Percentiles rank a stretch among this genome's conserved stretches.
phyloP scores from a whole-genome alignment of 2,329 filamentous ascomycete genomes.

The Talaromyces verruculosus region DNA sequence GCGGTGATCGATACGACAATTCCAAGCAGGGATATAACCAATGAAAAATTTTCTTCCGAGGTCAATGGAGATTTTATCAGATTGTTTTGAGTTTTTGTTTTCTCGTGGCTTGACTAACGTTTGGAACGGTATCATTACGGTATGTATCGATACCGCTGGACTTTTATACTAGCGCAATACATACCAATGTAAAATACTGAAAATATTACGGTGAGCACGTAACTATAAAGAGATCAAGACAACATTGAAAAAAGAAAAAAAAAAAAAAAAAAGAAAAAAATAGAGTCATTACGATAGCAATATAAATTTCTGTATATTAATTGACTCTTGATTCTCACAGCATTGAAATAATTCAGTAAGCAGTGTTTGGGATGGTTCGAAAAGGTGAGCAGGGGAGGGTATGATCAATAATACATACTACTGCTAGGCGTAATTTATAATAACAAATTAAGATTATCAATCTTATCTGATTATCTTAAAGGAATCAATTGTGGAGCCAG shows the following conservation, averaged over 20 bases:
- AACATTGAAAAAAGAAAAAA: not conserved
- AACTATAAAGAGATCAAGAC: not conserved
- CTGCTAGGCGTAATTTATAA: not conserved
- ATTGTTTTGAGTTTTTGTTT: slow-evolving; percentile 6
- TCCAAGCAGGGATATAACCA: not conserved
- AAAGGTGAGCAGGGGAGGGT: not conserved
- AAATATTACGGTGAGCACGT: too few species aligned
- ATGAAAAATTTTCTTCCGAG: slow-evolving; percentile 4
- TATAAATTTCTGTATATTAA: not conserved
- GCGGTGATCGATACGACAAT: not conserved
- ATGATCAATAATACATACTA: not conserved
- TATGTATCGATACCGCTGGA: not conserved
- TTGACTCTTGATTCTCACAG: not conserved
- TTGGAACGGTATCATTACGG: not conserved
- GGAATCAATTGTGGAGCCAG: not conserved
- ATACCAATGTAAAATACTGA: not conserved
- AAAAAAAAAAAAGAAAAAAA: not conserved
- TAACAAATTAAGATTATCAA: not conserved
- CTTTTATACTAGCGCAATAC: not conserved
- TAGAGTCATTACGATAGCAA: not conserved
- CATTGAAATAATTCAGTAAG: not conserved
- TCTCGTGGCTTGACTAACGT: not conserved
- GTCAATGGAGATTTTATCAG: slow-evolving; percentile 4
- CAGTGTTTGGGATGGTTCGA: not conserved
- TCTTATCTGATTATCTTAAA: slow-evolving; percentile 7